Percentiles rank a stretch among this genome's conserved stretches.
These are phyloP conservation scores for Ceratobasidium sp. DNA, from an alignment of 1,284 basidiomycete genomes.

Conservation along the genomic window DNA sequence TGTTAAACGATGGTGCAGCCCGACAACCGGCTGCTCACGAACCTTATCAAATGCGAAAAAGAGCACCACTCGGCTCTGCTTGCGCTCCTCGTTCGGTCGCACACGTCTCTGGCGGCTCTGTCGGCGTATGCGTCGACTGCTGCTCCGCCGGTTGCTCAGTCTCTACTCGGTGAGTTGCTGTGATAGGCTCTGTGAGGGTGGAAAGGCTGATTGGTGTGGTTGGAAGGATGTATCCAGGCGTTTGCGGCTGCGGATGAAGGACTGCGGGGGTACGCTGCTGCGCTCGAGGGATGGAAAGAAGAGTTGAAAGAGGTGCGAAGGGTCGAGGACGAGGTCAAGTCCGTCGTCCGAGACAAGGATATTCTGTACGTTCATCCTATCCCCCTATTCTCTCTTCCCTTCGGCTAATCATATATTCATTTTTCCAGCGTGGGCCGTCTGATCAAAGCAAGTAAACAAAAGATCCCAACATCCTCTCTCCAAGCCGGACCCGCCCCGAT, in stretches of 20 bases:
- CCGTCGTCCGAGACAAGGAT: slow-evolving; percentile 78
- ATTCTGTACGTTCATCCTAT: slow-evolving; percentile 73
- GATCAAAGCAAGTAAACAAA: slow-evolving; percentile 76
- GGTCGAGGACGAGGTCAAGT: slow-evolving; percentile 76
- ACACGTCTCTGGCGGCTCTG: slow-evolving; percentile 74
- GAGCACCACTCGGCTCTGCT: slow-evolving; percentile 75
- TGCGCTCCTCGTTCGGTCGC: slow-evolving; percentile 70
- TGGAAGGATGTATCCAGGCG: slow-evolving; percentile 56
- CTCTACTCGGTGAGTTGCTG: slow-evolving; percentile 69
- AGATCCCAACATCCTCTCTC: slow-evolving; percentile 48
- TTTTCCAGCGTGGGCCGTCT: slow-evolving; percentile 76
- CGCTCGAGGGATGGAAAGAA: slow-evolving; percentile 75
- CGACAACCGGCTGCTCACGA: slow-evolving; percentile 76
- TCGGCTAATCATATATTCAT: slow-evolving; percentile 16
- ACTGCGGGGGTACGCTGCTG: slow-evolving; percentile 69
- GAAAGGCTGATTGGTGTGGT: neutral
- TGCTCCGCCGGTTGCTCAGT: slow-evolving; percentile 68
- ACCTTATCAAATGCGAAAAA: slow-evolving; percentile 77
- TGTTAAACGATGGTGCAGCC: slow-evolving; percentile 1
- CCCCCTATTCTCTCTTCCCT: neutral
- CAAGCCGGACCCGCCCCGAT: slow-evolving; percentile 53
- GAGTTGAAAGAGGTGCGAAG: slow-evolving; percentile 68
- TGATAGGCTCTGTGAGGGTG: neutral
- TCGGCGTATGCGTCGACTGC: slow-evolving; percentile 80
- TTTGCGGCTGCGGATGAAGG: slow-evolving; percentile 77